These are phyloP conservation scores for Tolypocladium sp. DNA, from an alignment of 2,329 filamentous ascomycete species.

Conservation along the genomic window DNA sequence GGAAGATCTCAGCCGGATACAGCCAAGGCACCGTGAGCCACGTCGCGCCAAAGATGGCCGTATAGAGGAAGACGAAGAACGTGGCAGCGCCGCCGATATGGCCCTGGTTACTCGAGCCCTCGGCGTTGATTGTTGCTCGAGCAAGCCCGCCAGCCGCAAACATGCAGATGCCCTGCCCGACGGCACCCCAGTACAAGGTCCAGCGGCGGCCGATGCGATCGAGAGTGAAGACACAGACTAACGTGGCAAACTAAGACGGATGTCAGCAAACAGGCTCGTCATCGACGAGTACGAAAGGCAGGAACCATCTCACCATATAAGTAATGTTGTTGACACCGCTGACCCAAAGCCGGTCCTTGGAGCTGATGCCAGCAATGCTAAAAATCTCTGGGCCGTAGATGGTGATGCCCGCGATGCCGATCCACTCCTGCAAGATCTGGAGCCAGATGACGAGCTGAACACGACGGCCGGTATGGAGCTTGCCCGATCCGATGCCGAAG, in stretches of 20 bases:
- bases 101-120: conserved; percentile 31
- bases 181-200: conserved; percentile 61
- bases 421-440: conserved; percentile 63
- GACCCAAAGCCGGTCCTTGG: conserved; percentile 54
- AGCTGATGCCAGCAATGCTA: conserved; percentile 55
- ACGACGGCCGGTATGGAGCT: conserved; percentile 56
- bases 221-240: conserved; percentile 61
- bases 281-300: neutral
- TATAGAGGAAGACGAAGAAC: conserved; percentile 57
- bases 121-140: conserved; percentile 34
- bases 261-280: neutral
- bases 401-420: conserved; percentile 61
- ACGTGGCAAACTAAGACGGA: conserved; percentile 40
- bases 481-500: conserved; percentile 54
- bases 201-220: conserved; percentile 60
- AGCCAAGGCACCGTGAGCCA: conserved; percentile 50
- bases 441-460: conserved; percentile 65
- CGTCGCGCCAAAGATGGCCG: conserved; percentile 29
- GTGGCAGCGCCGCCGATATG: conserved; percentile 56
- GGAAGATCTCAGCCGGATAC: conserved; percentile 67
- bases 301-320: conserved; percentile 28
- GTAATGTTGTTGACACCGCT: conserved; percentile 43
- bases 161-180: conserved; percentile 56
- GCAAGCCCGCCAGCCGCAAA: conserved; percentile 57
- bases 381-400: conserved; percentile 53